Base-by-base conservation (phyloP, 495 filamentous ascomycete genomes). In the Aspergillus sparsus region DNA sequence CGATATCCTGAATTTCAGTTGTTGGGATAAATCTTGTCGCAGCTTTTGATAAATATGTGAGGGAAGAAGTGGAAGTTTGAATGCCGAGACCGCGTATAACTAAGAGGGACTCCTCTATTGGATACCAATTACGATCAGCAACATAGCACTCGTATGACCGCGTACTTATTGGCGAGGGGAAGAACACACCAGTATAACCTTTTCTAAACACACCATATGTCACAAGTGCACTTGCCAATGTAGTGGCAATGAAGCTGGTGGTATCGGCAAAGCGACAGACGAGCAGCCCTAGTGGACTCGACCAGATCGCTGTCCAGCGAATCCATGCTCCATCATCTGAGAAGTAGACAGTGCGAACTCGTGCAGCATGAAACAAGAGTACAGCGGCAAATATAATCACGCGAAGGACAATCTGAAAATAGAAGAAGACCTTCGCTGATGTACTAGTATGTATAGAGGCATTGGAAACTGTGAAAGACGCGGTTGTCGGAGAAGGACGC, bases 21-120 rank as follows among this genome's bases (percentile, higher is more conserved):
- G 94, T 97, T 5, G 95, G 94, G 34, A 99, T 98, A 69, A 98
- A 99, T 58, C 93, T 79, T 55, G 92, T 92, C 12, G 83, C 79
- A n/a, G 82, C 74, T 5, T 81, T 82, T 15, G 81, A 80, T 12
- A 92, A 82, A 58, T 87, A 87, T 13, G 83, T 85, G 1, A 79
- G 67, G 31, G 84, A 85, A 18, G 83, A 84, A 0, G 88, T 90
- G 6, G 83, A 85, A 5, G 91, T 98, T 71, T 99, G 94, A 57
- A 99, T 89, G 3, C 94, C 94, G 13, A 99, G 81, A 15, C 92
- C 89, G 41, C 92, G 85, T 56, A 99, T 85, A 10, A 96, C 90
- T 1, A 97, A 81, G 7, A 99, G 83, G 1, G 88, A 90, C 77
- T 98, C 94, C 70, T 93, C 88, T 76, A 75, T 73, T 54, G 52